Evolutionary conservation across 371 early-diverging fungal species (phyloP), one percentile per base, ranked within the genome.

Genomic region (Apophysomyces trapeziformis): DNA sequence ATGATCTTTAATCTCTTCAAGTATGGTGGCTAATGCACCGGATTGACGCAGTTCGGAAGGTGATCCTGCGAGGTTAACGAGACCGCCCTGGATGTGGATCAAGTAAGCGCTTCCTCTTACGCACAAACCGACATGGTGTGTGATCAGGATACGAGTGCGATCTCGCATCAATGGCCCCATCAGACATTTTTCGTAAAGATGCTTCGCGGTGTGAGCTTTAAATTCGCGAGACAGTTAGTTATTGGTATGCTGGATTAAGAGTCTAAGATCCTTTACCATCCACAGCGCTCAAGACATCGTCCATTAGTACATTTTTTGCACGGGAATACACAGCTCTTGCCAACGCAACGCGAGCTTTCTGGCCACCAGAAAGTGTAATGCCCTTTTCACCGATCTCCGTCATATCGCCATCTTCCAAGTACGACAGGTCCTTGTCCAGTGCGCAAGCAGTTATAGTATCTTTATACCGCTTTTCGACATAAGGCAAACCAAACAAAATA

Each of bases 331-430:
- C 26, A 41, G 88, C 89, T 54, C 91, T 71, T 7, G 90, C 87
- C 7, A 89, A 67, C 4, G 84, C 69, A 12, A 89, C 73, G 1
- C 90, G 68, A 58, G 86, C 87, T 63, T 84, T 85, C 61, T 87
- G 89, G 79, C 95, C 61, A 87, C 92, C 60, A 83, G 93, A 75
- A 64, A 79, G 43, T 64, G 79, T 68, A 85, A 87, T 68, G 73
- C 90, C 90, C 43, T 84, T 85, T 73, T 94, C 95, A 8, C 95
- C 96, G 63, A 95, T 87, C 78, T 94, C 92, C 0, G 96, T 96
- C 73, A 79, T 60, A 68, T 96, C 96, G 26, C 95, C 95, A 47
- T 86, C 84, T 9, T 83, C 80, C 16, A 96, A 72, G 37, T 73
- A 70, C 0, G 64, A 62, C 39, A 79, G 43, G 32, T 79, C 80